Percentiles rank a stretch among this genome's conserved stretches.
These are phyloP conservation scores for Lyophyllum decastes DNA, from an alignment of 768 basidiomycete genomes.

Conservation along the genomic window DNA sequence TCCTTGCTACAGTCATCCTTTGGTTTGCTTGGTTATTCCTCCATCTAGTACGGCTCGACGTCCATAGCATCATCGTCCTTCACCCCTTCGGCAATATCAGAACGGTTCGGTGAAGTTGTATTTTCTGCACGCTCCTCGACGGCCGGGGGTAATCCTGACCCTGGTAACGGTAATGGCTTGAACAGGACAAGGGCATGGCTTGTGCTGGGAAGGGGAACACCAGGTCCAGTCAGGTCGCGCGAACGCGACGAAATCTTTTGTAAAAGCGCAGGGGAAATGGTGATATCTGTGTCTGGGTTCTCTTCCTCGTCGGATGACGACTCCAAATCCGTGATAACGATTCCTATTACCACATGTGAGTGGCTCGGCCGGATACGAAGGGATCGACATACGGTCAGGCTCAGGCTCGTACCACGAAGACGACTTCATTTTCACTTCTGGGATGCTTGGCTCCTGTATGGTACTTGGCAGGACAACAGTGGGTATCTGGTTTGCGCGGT, in stretches of 20 bases:
- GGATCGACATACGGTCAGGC: constrained; percentile 56
- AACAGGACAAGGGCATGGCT: constrained; percentile 60
- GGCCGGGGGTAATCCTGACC: not conserved
- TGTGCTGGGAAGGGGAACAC: constrained; percentile 19
- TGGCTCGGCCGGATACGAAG: not conserved
- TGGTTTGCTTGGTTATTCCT: constrained; percentile 13
- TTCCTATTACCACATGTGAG: constrained; percentile 42
- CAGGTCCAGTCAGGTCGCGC: constrained; percentile 13
- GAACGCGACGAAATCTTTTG: constrained; percentile 41
- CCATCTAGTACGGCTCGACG: constrained; percentile 36
- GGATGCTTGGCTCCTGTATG: constrained; percentile 43
- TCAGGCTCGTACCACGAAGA: constrained; percentile 72
- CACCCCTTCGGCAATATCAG: constrained; percentile 10
- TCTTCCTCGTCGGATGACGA: constrained; percentile 48
- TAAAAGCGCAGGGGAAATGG: constrained; percentile 48
- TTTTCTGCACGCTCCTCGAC: constrained; percentile 17
- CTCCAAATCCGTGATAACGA: constrained; percentile 63
- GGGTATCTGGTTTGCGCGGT: not conserved
- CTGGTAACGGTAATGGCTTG: constrained; percentile 37
- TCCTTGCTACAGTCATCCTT: constrained; percentile 14
- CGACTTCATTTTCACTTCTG: constrained; percentile 64
- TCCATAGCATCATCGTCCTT: constrained; percentile 54
- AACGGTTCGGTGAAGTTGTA: not conserved
- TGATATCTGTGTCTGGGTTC: constrained; percentile 25
- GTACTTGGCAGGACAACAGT: constrained; percentile 28